phyloP scores from a whole-genome alignment of 2,329 filamentous ascomycete genomes.

The Huntiella abstrusa region DNA sequence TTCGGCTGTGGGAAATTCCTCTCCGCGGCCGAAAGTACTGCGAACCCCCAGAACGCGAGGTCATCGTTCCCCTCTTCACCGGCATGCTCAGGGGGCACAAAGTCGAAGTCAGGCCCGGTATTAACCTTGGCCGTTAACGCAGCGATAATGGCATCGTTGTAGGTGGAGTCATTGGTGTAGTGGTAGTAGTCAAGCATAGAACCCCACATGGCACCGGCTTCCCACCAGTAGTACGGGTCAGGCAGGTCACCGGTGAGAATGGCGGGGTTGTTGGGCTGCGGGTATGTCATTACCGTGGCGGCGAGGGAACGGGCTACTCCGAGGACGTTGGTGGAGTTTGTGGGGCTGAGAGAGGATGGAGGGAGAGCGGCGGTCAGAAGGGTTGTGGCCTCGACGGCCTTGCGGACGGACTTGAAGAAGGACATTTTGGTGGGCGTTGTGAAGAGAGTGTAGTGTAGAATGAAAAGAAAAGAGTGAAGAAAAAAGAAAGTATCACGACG shows the following conservation, averaged over 20 bases:
- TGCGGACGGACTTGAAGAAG: conserved; percentile 9
- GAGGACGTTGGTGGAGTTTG: conserved; percentile 30
- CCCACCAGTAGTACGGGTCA: conserved; percentile 51
- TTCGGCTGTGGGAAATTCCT: conserved; percentile 45
- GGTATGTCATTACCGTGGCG: conserved; percentile 42
- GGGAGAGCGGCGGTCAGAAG: conserved; percentile 5
- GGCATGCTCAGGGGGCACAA: conserved; percentile 35
- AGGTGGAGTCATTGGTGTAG: conserved; percentile 41
- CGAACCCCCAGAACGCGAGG: conserved; percentile 55
- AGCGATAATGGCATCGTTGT: conserved; percentile 39
- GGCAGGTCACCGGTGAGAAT: conserved; percentile 37
- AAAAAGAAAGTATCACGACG: not conserved
- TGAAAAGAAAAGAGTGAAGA: not conserved
- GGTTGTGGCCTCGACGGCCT: not conserved
- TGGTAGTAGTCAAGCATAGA: conserved; percentile 51
- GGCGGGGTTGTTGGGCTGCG: conserved; percentile 33
- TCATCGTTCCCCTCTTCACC: conserved; percentile 56
- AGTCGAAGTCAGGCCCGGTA: conserved; percentile 38
- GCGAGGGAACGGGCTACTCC: conserved; percentile 42
- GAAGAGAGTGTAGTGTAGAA: not conserved
- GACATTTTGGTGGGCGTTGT: not conserved
- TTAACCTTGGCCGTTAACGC: conserved; percentile 37
- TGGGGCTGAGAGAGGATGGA: conserved; percentile 1
- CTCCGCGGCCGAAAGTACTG: conserved; percentile 49
- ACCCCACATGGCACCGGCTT: conserved; percentile 46